Base-by-base conservation (phyloP, 1,139 yeast genomes). In the Candida buenavistaensis region DNA sequence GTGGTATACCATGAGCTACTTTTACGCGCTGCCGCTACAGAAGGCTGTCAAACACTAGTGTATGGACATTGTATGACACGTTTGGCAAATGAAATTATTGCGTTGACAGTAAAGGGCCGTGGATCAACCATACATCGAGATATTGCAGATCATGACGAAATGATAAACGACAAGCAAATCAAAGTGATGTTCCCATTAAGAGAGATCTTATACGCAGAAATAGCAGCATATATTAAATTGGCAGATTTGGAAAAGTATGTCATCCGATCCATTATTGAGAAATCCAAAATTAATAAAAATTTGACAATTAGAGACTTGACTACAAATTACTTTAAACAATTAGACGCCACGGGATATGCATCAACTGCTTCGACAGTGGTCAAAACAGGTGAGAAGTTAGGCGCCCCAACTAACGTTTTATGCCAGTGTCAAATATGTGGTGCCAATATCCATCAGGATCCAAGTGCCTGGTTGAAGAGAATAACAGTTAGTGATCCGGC, bases 311-410 rank as follows among this genome's bases (percentile, higher is more conserved):
- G 86, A 48, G 95, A 87, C 50, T 68, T 92, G 32, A 81, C 90
- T 2, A 67, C 79, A 26, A 76, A 81, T 37, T 92, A 92, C 56
- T 88, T 89, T 50, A 71, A 66, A 23, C 73, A 73, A 27, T 78
- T 90, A 23, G 96, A 89, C 51, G 72, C 62, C 6, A 67, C 76
- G 7, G 95, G 85, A 6, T 90, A 89, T 51, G 88, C 96, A 0
- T 88, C 95, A 34, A 88, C 94, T 3, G 92, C 94, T 2, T 84
- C 97, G 0, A 90, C 98, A 0, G 97, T 92, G 13, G 90, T 89
- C 9, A 81, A 87, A 44, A 90, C 96, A 0, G 96, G 95, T 8
- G 82, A 81, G 34, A 90, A 92, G 55, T 62, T 92, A 33, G 78
- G 78, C 1, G 72, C 73, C 7, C 88, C 87, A 0, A 48, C 39